Conservation (phyloP, 129 eudicot species). For the Flaveria brownii region DNA sequence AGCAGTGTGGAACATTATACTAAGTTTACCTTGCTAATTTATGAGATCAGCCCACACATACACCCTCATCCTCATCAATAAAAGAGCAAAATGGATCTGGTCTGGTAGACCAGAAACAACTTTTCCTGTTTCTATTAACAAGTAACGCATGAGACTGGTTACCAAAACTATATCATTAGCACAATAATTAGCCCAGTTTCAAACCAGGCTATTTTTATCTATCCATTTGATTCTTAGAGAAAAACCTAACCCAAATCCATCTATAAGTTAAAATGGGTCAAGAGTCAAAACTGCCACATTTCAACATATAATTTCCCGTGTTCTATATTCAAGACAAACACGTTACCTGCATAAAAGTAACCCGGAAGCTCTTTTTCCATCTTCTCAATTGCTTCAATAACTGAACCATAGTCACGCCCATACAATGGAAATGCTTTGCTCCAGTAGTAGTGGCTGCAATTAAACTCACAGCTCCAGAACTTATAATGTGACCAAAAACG, state of each 20-base stretch:
- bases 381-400: constrained; percentile 76
- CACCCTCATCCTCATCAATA: constrained; percentile 4
- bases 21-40: background rate
- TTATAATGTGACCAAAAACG: background rate
- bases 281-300: constrained; percentile 2
- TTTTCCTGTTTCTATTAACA: background rate
- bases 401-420: constrained; percentile 71
- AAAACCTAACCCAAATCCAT: background rate
- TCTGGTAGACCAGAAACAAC: background rate
- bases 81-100: background rate
- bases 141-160: background rate
- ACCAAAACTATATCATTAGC: background rate
- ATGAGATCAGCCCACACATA: background rate
- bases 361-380: constrained; percentile 92
- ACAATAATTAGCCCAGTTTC: background rate
- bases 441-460: constrained; percentile 85
- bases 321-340: background rate
- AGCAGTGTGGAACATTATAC: background rate
- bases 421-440: constrained; percentile 93
- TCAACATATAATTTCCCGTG: background rate
- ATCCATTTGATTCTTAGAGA: background rate
- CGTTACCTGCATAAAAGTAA: constrained; percentile 83
- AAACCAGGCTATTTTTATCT: background rate
- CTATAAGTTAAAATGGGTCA: background rate
- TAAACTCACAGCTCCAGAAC: constrained; percentile 17